Conservation (phyloP, 495 filamentous ascomycete genomes). For the Stereocaulon alpinum region DNA sequence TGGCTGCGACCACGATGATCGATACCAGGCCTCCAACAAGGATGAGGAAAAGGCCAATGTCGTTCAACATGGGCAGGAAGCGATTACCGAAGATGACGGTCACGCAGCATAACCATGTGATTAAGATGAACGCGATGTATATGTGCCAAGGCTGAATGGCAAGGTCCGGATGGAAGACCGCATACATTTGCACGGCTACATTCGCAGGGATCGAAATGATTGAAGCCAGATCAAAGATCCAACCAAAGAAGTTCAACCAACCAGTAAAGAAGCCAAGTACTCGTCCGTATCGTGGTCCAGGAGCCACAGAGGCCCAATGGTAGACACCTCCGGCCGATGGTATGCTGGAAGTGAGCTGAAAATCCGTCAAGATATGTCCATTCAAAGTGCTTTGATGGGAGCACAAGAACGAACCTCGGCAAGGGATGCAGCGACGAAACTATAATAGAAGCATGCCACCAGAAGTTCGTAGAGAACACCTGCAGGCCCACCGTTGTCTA, state of each 20-base stretch:
- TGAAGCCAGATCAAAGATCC: constrained; percentile 56
- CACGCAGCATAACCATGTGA: constrained; percentile 51
- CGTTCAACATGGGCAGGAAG: constrained; percentile 51
- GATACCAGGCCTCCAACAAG: constrained; percentile 53
- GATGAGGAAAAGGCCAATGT: constrained; percentile 52
- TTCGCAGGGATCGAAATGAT: constrained; percentile 56
- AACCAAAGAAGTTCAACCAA: constrained; percentile 64
- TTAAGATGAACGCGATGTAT: constrained; percentile 55
- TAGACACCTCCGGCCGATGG: constrained; percentile 75
- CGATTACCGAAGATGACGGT: constrained; percentile 59
- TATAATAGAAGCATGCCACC: constrained; percentile 41
- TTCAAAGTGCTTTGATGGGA: not conserved
- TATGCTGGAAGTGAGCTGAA: constrained; percentile 61
- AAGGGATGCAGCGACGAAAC: constrained; percentile 46
- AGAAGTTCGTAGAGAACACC: constrained; percentile 47
- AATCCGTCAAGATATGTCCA: not conserved
- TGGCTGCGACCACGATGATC: constrained; percentile 59
- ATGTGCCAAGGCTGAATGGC: constrained; percentile 57
- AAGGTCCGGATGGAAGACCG: constrained; percentile 49
- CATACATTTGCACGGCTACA: constrained; percentile 57
- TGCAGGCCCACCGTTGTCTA: constrained; percentile 40
- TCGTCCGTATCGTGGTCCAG: constrained; percentile 51
- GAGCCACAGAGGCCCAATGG: constrained; percentile 66
- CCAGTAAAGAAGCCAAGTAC: constrained; percentile 60
- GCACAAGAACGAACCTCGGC: constrained; percentile 35